phyloP scores from a whole-genome alignment of 345 rosid species.

The Lumnitzera racemosa region DNA sequence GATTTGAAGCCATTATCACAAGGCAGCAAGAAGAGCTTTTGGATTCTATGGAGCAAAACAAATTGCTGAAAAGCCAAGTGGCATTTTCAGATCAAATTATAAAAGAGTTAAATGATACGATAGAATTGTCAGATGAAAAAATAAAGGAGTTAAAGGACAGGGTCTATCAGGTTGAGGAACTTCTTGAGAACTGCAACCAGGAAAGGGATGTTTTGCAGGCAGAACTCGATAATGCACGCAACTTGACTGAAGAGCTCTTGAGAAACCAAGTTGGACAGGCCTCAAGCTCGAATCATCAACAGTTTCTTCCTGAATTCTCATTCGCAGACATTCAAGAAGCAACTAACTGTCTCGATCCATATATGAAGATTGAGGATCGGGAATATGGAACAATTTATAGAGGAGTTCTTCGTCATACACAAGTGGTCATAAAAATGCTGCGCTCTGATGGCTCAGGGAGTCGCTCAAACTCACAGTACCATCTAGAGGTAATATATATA shows the following conservation, averaged over 20 bases:
- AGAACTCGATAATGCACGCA: constrained; percentile 23
- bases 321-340: constrained; percentile 29
- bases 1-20: constrained; percentile 7
- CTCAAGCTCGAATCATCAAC: constrained; percentile 13
- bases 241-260: constrained; percentile 21
- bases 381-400: constrained; percentile 22
- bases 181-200: constrained; percentile 12
- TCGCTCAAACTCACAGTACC: constrained; percentile 10
- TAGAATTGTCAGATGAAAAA: constrained; percentile 3
- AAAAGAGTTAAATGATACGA: constrained; percentile 1
- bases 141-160: constrained; percentile 11
- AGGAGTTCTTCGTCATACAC: constrained; percentile 29
- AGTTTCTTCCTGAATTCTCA: constrained; percentile 17
- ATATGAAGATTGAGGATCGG: constrained; percentile 23
- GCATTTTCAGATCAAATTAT: constrained; percentile 1
- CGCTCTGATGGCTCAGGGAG: constrained; percentile 13
- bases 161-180: constrained; percentile 10
- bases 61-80: background rate
- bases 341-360: constrained; percentile 20
- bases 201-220: constrained; percentile 20
- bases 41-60: constrained; percentile 13
- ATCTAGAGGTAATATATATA: constrained; percentile 20
- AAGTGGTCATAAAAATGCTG: constrained; percentile 34
- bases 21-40: constrained; percentile 40
- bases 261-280: constrained; percentile 16